Percentiles rank a stretch among this genome's conserved stretches.
Evolutionary conservation across 768 basidiomycete species (phyloP).

Genomic region (Hericium alpestre): DNA sequence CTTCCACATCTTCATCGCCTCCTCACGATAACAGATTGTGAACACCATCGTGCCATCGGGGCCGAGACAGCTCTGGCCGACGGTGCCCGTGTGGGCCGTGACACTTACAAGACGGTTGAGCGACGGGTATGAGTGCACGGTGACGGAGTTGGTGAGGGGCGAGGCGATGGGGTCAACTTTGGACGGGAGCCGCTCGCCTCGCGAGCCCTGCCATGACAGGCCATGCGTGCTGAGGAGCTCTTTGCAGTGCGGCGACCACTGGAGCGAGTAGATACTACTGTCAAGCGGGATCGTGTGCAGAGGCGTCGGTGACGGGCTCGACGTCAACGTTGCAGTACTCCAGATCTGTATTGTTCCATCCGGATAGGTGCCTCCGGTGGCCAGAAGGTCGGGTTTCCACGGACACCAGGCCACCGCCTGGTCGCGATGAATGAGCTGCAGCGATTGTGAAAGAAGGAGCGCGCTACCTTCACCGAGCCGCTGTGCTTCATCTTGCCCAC

Average conservation of each 20-base stretch:
- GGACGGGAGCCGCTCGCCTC: conserved; percentile 7
- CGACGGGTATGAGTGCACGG: conserved; percentile 45
- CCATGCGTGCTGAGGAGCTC: conserved; percentile 54
- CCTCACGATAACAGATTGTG: conserved; percentile 52
- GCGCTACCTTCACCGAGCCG: conserved; percentile 33
- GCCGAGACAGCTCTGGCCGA: conserved; percentile 53
- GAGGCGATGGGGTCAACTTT: conserved; percentile 5
- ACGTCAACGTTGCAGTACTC: conserved; percentile 35
- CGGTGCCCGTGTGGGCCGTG: conserved; percentile 41
- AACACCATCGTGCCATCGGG: conserved; percentile 55
- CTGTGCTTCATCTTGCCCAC: conserved; percentile 31
- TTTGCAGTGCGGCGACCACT: conserved; percentile 49
- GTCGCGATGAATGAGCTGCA: background rate
- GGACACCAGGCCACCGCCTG: conserved; percentile 70
- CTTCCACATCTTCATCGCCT: conserved; percentile 66
- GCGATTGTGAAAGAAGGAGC: background rate
- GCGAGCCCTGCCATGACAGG: conserved; percentile 27
- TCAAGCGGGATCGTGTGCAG: conserved; percentile 31
- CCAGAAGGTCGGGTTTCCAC: conserved; percentile 58
- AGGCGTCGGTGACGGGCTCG: conserved; percentile 33
- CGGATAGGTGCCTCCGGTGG: conserved; percentile 54
- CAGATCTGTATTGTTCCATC: conserved; percentile 51
- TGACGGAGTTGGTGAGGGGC: conserved; percentile 31
- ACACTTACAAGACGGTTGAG: conserved; percentile 41
- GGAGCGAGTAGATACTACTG: conserved; percentile 49